Percentiles rank a stretch among this genome's conserved stretches.
Evolutionary conservation across 176 grass and related monocot species (phyloP).

Genomic region (Musa schizocarpa): DNA sequence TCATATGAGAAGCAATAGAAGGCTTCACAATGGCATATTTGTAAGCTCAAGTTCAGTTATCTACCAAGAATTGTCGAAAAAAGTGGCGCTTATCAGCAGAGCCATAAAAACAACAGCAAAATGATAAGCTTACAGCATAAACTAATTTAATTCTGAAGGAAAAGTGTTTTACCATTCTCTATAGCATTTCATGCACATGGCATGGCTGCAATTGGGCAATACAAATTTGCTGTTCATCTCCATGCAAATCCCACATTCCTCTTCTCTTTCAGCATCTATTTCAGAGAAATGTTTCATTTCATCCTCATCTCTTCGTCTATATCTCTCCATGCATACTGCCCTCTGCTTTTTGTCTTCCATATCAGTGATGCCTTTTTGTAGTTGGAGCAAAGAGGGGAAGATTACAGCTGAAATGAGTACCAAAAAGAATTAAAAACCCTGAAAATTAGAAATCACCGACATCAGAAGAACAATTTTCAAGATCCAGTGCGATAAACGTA

Average conservation of each 20-base stretch:
- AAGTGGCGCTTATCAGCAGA: too few species aligned
- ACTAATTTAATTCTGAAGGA: constrained; percentile 8
- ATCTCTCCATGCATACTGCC: constrained; percentile 56
- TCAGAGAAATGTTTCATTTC: constrained; percentile 49
- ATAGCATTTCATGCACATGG: constrained; percentile 90
- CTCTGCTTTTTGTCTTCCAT: constrained; percentile 77
- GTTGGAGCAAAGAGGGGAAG: constrained; percentile 81
- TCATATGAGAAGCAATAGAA: too few species aligned
- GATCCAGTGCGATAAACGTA: constrained; percentile 10
- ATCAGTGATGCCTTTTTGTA: constrained; percentile 71
- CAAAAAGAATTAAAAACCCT: constrained; percentile 22
- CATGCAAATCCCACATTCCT: constrained; percentile 97
- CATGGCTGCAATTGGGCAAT: constrained; percentile 76
- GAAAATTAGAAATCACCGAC: constrained; percentile 2
- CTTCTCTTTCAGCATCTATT: constrained; percentile 72
- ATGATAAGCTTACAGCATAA: too few species aligned
- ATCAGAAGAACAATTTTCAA: background rate
- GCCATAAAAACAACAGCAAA: too few species aligned
- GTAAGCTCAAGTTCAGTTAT: too few species aligned
- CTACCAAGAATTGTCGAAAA: too few species aligned
- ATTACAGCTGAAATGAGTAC: constrained; percentile 51
- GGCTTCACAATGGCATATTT: too few species aligned
- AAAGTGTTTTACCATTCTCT: constrained; percentile 60
- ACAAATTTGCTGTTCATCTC: constrained; percentile 68
- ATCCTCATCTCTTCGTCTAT: constrained; percentile 57